A percentile compares a stretch with the other conserved stretches of the same genome.
Conservation (phyloP, 2,329 filamentous ascomycete species). For the Botrytis fabae region DNA sequence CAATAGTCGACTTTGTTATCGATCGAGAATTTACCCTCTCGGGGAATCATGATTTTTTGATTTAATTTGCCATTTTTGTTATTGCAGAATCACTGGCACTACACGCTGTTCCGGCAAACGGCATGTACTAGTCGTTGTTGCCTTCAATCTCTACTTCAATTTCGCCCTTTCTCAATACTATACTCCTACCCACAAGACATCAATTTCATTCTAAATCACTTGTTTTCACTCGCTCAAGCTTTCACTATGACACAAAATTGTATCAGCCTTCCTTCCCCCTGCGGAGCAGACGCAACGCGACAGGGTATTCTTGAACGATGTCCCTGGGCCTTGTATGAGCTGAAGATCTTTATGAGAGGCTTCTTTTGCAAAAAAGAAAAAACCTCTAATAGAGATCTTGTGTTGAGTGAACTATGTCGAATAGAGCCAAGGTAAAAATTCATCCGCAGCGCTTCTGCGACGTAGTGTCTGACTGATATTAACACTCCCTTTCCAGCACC, state of each 20-base stretch:
- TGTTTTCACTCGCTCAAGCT: no score
- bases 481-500: neutral
- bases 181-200: neutral
- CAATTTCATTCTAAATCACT: neutral
- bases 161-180: neutral
- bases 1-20: accelerated
- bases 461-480: neutral
- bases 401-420: neutral
- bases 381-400: neutral
- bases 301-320: neutral
- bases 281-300: neutral
- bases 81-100: neutral
- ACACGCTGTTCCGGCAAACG: neutral
- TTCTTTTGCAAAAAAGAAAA: neutral
- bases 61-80: neutral
- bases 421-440: neutral
- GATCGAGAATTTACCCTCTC: accelerated
- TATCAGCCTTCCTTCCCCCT: neutral
- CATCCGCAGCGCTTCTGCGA: neutral
- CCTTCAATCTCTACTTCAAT: neutral
- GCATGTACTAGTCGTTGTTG: neutral
- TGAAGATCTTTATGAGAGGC: neutral
- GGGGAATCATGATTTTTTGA: accelerated
- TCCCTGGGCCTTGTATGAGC: neutral
- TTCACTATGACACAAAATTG: neutral